Base-by-base conservation (phyloP, 805 yeast species). In the Metschnikowia arizonensis region DNA sequence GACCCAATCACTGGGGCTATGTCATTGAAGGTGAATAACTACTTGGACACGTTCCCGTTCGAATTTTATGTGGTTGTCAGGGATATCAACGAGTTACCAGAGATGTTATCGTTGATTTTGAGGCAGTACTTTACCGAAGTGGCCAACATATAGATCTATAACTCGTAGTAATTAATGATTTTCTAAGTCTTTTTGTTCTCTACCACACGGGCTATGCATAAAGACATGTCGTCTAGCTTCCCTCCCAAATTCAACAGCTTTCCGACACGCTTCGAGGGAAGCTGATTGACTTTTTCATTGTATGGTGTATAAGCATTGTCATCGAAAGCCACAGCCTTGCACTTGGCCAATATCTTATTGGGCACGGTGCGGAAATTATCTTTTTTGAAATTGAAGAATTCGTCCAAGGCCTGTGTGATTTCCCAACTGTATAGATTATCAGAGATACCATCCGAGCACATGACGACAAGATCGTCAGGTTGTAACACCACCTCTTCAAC, bases 21-120 rank as follows among this genome's bases (percentile, higher is more conserved):
- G 80, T 77, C 78, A 36, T 69, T 95, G 51, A 76, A 83, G 60
- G 93, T 93, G 48, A 83, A 81, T 48, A 86, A 83, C 55, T 93
- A 93, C 59, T 76, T 93, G 63, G 97, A 91, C 56, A 78, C 86
- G 24, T 93, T 93, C 82, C 98, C 99, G 56, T 93, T 93, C 66
- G 98, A 93, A 61, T 93, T 85, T 62, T 93, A 91, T 61, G 97
- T 91, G 48, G 91, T 95, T 54, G 97, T 93, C 21, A 82, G 86
- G 55, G 82, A 91, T 59, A 85, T 95, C 54, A 76, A 76, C 39
- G 98, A 91, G 66, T 74, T 93, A 31, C 99, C 99, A 12, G 87
- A 83, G 59, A 89, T 93, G 84, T 73, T 93, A 44, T 81, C 97
- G 1, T 73, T 85, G 53, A 91, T 95, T 50, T 74, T 93, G 48